Conservation (phyloP, 2,329 filamentous ascomycete genomes). For the Monosporascus sp. region DNA sequence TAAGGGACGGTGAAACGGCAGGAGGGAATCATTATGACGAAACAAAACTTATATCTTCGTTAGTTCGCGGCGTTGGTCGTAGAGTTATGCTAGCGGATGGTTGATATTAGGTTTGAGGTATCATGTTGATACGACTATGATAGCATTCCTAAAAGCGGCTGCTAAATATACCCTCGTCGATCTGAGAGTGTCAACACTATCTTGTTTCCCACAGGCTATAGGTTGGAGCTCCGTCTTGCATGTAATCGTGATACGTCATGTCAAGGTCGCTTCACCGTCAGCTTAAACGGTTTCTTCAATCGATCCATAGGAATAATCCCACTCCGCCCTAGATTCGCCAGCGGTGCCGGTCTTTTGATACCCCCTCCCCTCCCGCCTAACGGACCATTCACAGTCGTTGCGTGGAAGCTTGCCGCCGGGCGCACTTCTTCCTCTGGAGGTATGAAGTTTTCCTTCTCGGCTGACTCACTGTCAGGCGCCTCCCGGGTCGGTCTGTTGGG, state of each 20-base stretch:
- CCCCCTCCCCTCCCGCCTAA: slow-evolving; percentile 25
- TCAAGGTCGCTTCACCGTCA: slow-evolving; percentile 43
- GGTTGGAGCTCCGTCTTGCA: background rate
- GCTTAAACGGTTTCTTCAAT: slow-evolving; percentile 51
- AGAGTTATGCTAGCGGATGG: too few relatives aligned
- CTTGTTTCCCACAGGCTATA: too few relatives aligned
- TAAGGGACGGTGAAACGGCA: slow-evolving; percentile 4
- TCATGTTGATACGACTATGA: too few relatives aligned
- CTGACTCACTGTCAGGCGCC: slow-evolving; percentile 11
- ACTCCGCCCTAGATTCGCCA: slow-evolving; percentile 31
- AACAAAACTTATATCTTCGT: background rate
- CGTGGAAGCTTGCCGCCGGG: slow-evolving; percentile 43
- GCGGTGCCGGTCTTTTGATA: slow-evolving; percentile 36
- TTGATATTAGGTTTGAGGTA: too few relatives aligned
- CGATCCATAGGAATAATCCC: slow-evolving; percentile 45
- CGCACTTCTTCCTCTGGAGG: slow-evolving; percentile 29
- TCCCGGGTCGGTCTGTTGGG: slow-evolving; percentile 27
- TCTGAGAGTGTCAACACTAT: too few relatives aligned
- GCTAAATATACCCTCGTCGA: too few relatives aligned
- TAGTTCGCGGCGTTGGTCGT: too few relatives aligned
- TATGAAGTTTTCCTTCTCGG: slow-evolving; percentile 22
- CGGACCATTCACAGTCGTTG: slow-evolving; percentile 42
- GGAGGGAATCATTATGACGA: background rate
- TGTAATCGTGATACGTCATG: background rate
- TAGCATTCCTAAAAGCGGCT: too few relatives aligned